Conservation (phyloP, 257 asterid genomes). For the Parsonsia alboflavescens region DNA sequence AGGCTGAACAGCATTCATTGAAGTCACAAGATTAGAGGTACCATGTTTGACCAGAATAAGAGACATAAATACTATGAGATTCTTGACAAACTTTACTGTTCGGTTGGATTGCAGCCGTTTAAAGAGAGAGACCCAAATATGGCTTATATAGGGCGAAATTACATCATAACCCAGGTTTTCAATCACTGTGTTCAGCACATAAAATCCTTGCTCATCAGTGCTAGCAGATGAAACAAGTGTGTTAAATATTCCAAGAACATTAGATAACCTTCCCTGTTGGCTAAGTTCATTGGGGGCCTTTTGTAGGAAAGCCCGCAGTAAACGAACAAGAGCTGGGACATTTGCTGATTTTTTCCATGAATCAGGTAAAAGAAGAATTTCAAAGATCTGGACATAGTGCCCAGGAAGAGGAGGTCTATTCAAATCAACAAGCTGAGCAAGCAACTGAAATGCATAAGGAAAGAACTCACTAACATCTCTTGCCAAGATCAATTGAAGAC, state of each 20-base stretch:
- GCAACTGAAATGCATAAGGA: conserved; percentile 88
- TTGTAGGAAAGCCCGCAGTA: conserved; percentile 92
- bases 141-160: conserved; percentile 21
- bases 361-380: conserved; percentile 70
- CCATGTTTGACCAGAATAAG: conserved; percentile 76
- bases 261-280: conserved; percentile 70
- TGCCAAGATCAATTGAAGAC: conserved; percentile 61
- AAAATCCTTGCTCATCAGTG: conserved; percentile 87
- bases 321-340: conserved; percentile 86
- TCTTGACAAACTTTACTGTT: conserved; percentile 64
- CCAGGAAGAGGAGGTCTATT: conserved; percentile 67
- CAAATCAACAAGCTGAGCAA: conserved; percentile 32
- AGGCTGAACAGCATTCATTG: conserved; percentile 73
- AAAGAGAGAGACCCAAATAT: conserved; percentile 77
- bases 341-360: conserved; percentile 88
- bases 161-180: conserved; percentile 59
- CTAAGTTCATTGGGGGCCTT: conserved; percentile 79
- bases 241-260: conserved; percentile 73
- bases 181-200: conserved; percentile 89
- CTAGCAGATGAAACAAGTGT: conserved; percentile 56
- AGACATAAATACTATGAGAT: conserved; percentile 57
- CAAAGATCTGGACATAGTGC: conserved; percentile 70
- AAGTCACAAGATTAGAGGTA: conserved; percentile 54
- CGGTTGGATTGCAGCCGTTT: conserved; percentile 53
- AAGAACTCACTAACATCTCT: conserved; percentile 77